Evolutionary conservation across 768 basidiomycete species (phyloP).

Genomic region (Boletus rubescentipes): DNA sequence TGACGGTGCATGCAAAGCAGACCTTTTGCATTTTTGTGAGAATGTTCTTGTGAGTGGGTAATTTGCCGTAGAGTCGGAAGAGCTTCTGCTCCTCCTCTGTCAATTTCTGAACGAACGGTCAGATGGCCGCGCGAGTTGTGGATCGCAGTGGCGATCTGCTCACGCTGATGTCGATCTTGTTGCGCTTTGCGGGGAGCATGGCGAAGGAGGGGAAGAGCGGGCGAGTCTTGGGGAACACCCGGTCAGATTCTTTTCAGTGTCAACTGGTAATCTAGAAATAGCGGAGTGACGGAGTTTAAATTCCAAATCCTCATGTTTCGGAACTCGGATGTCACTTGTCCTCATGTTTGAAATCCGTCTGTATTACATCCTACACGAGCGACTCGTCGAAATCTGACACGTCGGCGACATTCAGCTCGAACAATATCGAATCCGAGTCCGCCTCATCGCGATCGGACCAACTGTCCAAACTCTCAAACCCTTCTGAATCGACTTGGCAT

Average conservation of each 20-base stretch:
- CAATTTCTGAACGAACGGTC: slow-evolving; percentile 54
- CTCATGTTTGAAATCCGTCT: slow-evolving; percentile 20
- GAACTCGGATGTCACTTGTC: slow-evolving; percentile 22
- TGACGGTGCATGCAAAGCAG: slow-evolving; percentile 17
- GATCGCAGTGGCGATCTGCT: slow-evolving; percentile 30
- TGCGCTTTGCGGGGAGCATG: slow-evolving; percentile 79
- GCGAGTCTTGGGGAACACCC: slow-evolving; percentile 15
- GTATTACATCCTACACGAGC: slow-evolving; percentile 8
- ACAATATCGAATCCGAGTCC: slow-evolving; percentile 19
- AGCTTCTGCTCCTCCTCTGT: slow-evolving; percentile 90
- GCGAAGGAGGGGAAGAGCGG: slow-evolving; percentile 27
- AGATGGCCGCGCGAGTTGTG: not conserved
- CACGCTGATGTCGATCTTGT: slow-evolving; percentile 95
- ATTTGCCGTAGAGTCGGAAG: slow-evolving; percentile 91
- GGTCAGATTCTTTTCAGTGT: slow-evolving; percentile 14
- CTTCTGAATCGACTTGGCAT: slow-evolving; percentile 3
- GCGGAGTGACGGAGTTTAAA: slow-evolving; percentile 33
- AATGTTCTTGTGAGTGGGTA: slow-evolving; percentile 91
- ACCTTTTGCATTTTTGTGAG: slow-evolving; percentile 97
- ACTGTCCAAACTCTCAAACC: slow-evolving; percentile 13
- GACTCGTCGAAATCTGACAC: not conserved
- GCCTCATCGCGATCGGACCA: slow-evolving; percentile 4
- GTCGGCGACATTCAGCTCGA: slow-evolving; percentile 14
- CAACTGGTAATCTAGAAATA: slow-evolving; percentile 20
- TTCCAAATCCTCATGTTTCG: slow-evolving; percentile 30